Percentiles rank a stretch among this genome's conserved stretches.
phyloP scores from a whole-genome alignment of 495 filamentous ascomycete species.

The Umbilicaria muhlenbergii region DNA sequence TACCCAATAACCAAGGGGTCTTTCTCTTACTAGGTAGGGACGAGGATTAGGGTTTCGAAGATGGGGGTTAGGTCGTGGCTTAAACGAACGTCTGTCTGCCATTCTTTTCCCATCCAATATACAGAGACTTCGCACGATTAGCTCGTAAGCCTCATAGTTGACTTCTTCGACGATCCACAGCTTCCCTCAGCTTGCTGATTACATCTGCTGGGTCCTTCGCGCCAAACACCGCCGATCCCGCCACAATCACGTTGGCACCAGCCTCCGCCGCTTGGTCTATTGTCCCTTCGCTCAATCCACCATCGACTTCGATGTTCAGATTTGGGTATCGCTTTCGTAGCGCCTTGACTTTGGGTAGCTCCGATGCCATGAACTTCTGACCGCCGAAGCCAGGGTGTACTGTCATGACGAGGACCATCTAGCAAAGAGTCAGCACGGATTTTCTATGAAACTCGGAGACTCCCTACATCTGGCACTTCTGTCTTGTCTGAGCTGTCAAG shows the following conservation, averaged over 20 bases:
- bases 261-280: conserved; percentile 92
- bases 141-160: neutral
- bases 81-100: too few relatives aligned
- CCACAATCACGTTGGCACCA: conserved; percentile 95
- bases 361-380: conserved; percentile 93
- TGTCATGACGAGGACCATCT: conserved; percentile 99
- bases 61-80: too few relatives aligned
- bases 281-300: conserved; percentile 72
- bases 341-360: conserved; percentile 81
- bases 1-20: too few relatives aligned
- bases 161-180: conserved; percentile 48
- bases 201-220: conserved; percentile 76
- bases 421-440: conserved; percentile 2
- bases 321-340: conserved; percentile 74
- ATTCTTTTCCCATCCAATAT: too few relatives aligned
- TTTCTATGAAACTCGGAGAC: neutral
- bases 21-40: too few relatives aligned
- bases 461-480: conserved; percentile 79
- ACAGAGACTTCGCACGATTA: too few relatives aligned
- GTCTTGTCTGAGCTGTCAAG: conserved; percentile 51
- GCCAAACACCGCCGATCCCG: conserved; percentile 92
- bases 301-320: conserved; percentile 94
- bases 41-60: too few relatives aligned
- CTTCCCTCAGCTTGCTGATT: conserved; percentile 59
- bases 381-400: conserved; percentile 96